A percentile compares a stretch with the other conserved stretches of the same genome.
Conservation (phyloP, 768 basidiomycete genomes). For the Pilatotrama ljubarskyi region DNA sequence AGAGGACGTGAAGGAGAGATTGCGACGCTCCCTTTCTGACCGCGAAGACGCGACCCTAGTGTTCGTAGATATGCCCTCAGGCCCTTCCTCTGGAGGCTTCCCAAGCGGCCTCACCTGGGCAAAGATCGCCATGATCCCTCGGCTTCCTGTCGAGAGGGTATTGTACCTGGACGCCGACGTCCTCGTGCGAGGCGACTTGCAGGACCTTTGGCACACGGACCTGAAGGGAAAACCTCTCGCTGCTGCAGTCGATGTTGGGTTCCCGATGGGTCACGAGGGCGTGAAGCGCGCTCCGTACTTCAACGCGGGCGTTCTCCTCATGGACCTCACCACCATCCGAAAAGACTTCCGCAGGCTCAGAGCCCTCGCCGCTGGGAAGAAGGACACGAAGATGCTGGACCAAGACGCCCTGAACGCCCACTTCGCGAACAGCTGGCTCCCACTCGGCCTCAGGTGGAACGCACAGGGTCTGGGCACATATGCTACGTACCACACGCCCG, state of each 20-base stretch:
- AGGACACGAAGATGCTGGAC: slow-evolving; percentile 38
- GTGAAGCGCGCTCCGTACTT: slow-evolving; percentile 43
- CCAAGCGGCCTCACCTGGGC: slow-evolving; percentile 44
- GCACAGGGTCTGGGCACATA: slow-evolving; percentile 61
- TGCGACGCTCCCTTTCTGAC: slow-evolving; percentile 29
- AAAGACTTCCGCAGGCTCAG: slow-evolving; percentile 29
- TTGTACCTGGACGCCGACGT: slow-evolving; percentile 57
- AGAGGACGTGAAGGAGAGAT: slow-evolving; percentile 34
- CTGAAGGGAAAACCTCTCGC: slow-evolving; percentile 43
- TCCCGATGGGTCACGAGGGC: slow-evolving; percentile 46
- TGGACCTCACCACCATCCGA: slow-evolving; percentile 47
- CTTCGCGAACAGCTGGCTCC: slow-evolving; percentile 45
- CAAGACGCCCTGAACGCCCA: slow-evolving; percentile 54
- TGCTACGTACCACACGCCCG: slow-evolving; percentile 35
- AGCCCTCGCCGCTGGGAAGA: slow-evolving; percentile 29
- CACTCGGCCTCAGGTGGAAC: slow-evolving; percentile 49
- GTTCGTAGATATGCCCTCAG: slow-evolving; percentile 41
- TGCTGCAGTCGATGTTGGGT: slow-evolving; percentile 50
- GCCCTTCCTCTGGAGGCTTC: slow-evolving; percentile 28
- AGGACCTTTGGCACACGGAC: slow-evolving; percentile 46
- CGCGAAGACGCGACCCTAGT: slow-evolving; percentile 39
- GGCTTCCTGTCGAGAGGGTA: slow-evolving; percentile 50
- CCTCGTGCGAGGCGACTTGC: slow-evolving; percentile 43
- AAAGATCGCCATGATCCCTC: slow-evolving; percentile 47
- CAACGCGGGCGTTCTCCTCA: slow-evolving; percentile 55